phyloP scores from a whole-genome alignment of 2,329 filamentous ascomycete genomes.

The Elsinoe perseae region DNA sequence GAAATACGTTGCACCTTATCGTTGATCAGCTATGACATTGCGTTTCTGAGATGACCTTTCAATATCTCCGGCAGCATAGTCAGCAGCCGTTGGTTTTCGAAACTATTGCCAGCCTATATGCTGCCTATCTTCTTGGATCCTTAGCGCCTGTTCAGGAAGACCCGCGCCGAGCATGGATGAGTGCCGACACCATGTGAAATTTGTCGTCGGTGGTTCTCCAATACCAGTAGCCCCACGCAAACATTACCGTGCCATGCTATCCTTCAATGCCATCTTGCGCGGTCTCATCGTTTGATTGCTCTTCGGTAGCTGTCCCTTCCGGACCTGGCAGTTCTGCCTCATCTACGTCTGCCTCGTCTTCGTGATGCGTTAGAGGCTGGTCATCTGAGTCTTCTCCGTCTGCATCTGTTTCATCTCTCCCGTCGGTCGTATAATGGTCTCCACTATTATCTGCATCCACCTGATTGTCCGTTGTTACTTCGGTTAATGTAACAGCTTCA shows the following conservation, averaged over 20 bases:
- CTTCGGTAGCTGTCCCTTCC: too few relatives aligned
- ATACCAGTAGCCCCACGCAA: background rate
- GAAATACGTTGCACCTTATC: background rate
- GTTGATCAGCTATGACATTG: conserved; percentile 6
- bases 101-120: background rate
- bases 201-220: background rate
- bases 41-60: background rate
- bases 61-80: background rate
- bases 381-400: background rate
- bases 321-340: too few relatives aligned
- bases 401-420: background rate
- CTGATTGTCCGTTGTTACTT: background rate
- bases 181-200: background rate
- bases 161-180: background rate
- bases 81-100: background rate
- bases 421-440: too few relatives aligned
- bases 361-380: background rate
- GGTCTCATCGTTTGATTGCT: background rate
- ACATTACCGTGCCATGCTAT: background rate
- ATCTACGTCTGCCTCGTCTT: background rate
- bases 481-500: background rate
- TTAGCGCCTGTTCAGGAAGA: too few relatives aligned
- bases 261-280: background rate
- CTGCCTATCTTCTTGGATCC: background rate
- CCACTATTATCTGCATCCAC: too few relatives aligned